Evolutionary conservation across 352 stramenopile genomes (phyloP).

Genomic region (Peronosclerospora sorghi): DNA sequence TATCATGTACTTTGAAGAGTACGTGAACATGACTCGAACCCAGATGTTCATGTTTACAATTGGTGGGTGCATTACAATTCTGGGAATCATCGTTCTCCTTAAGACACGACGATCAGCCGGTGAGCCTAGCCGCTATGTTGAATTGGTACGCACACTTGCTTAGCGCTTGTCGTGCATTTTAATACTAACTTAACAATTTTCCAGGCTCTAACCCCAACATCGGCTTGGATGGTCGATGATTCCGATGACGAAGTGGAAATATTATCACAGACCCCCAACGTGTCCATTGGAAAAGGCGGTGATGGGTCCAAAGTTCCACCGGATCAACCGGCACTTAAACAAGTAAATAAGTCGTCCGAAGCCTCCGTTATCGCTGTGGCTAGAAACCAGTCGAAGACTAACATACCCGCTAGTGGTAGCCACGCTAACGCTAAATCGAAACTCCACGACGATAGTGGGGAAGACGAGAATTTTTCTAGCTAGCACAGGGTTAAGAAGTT

Average conservation of each 20-base stretch:
- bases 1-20: conserved; percentile 90
- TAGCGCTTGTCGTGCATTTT: not conserved
- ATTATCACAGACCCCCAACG: conserved; percentile 28
- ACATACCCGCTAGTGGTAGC: conserved; percentile 13
- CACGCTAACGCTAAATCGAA: conserved; percentile 10
- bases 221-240: conserved; percentile 68
- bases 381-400: conserved; percentile 13
- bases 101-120: conserved; percentile 33
- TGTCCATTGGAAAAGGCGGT: conserved; percentile 1
- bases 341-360: conserved; percentile 7
- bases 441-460: conserved; percentile 37
- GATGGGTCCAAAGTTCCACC: conserved; percentile 14
- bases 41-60: conserved; percentile 76
- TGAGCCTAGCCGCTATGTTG: conserved; percentile 39
- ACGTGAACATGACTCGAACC: conserved; percentile 68
- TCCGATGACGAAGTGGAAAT: conserved; percentile 75
- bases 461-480: conserved; percentile 37
- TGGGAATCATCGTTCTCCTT: conserved; percentile 64
- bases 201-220: conserved; percentile 65
- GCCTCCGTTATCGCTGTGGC: conserved; percentile 5
- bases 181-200: not conserved
- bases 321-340: not conserved
- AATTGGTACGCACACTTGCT: conserved; percentile 41
- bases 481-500: not conserved
- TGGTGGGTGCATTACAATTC: conserved; percentile 64